A percentile compares a stretch with the other conserved stretches of the same genome.
Evolutionary conservation across 2,329 filamentous ascomycete genomes (phyloP).

Genomic region (Diplodia scrobiculata): DNA sequence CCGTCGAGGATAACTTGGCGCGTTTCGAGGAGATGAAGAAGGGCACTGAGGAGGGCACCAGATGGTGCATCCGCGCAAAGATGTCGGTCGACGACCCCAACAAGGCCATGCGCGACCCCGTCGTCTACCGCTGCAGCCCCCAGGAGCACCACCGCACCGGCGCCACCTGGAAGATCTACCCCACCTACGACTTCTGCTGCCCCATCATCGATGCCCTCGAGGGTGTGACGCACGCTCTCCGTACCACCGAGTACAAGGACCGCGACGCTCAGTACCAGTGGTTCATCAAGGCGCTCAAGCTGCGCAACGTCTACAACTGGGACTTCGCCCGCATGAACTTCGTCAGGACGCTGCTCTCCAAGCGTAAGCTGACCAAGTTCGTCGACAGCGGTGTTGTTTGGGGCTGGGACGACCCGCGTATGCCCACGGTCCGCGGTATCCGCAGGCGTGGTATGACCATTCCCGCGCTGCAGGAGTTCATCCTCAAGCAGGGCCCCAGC

Average conservation of each 20-base stretch:
- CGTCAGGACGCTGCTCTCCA: conserved; percentile 77
- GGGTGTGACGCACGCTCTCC: conserved; percentile 79
- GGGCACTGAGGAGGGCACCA: conserved; percentile 73
- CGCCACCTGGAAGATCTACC: conserved; percentile 79
- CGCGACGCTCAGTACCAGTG: conserved; percentile 85
- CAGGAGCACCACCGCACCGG: conserved; percentile 75
- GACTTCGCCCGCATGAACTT: conserved; percentile 86
- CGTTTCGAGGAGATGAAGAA: conserved; percentile 94
- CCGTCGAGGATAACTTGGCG: conserved; percentile 78
- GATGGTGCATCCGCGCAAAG: conserved; percentile 93
- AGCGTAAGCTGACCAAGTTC: conserved; percentile 82
- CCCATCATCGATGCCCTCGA: conserved; percentile 79
- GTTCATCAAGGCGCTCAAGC: conserved; percentile 73
- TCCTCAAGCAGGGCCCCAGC: conserved; percentile 79
- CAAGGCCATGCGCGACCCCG: conserved; percentile 92
- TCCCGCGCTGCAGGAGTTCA: conserved; percentile 77
- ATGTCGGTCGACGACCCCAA: conserved; percentile 90
- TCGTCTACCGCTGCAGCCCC: conserved; percentile 93
- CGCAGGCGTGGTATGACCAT: conserved; percentile 77
- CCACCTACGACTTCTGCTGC: conserved; percentile 84
- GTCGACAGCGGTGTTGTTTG: conserved; percentile 74
- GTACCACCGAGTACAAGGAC: conserved; percentile 85
- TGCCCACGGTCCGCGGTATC: conserved; percentile 82
- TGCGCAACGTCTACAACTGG: conserved; percentile 80
- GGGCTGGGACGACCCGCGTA: conserved; percentile 85